Conservation (phyloP, 2,329 filamentous ascomycete species). For the Aphanoascus verrucosus region DNA sequence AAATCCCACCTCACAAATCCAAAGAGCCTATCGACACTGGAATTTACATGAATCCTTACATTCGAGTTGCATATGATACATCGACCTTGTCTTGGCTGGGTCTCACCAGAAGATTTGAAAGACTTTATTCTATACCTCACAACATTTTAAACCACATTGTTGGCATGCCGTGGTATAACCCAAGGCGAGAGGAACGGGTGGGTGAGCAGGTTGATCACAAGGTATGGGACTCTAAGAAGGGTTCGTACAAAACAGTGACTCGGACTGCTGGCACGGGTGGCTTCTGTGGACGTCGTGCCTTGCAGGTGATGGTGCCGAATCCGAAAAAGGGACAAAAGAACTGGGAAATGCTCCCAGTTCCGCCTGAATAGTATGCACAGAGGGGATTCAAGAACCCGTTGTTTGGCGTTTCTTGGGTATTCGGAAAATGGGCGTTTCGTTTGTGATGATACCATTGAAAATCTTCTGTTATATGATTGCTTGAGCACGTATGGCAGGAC, state of each 20-base stretch:
- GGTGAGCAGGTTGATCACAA: slow-evolving; percentile 40
- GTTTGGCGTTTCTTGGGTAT: background rate
- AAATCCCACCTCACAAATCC: slow-evolving; percentile 23
- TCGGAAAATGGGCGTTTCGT: background rate
- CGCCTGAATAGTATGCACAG: slow-evolving; percentile 17
- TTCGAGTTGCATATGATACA: slow-evolving; percentile 58
- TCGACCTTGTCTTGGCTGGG: slow-evolving; percentile 49
- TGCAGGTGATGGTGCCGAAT: slow-evolving; percentile 37
- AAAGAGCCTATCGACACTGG: slow-evolving; percentile 39
- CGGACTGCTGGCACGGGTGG: slow-evolving; percentile 36
- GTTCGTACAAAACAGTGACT: slow-evolving; percentile 31
- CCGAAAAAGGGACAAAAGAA: slow-evolving; percentile 35
- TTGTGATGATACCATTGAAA: slow-evolving; percentile 6
- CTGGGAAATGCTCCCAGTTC: slow-evolving; percentile 37
- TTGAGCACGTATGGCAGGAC: background rate
- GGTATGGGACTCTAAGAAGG: slow-evolving; percentile 34
- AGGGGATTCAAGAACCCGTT: background rate
- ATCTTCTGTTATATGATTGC: background rate
- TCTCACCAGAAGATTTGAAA: slow-evolving; percentile 54
- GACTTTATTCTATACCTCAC: slow-evolving; percentile 52
- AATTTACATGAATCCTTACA: slow-evolving; percentile 64
- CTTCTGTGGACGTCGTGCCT: slow-evolving; percentile 35
- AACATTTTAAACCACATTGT: slow-evolving; percentile 47
- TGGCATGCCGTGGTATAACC: slow-evolving; percentile 50
- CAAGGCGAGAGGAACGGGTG: slow-evolving; percentile 48